Evolutionary conservation across 441 rosid species (phyloP), one percentile per base, ranked within the genome.

Genomic region (Arabidopsis hybrid): DNA sequence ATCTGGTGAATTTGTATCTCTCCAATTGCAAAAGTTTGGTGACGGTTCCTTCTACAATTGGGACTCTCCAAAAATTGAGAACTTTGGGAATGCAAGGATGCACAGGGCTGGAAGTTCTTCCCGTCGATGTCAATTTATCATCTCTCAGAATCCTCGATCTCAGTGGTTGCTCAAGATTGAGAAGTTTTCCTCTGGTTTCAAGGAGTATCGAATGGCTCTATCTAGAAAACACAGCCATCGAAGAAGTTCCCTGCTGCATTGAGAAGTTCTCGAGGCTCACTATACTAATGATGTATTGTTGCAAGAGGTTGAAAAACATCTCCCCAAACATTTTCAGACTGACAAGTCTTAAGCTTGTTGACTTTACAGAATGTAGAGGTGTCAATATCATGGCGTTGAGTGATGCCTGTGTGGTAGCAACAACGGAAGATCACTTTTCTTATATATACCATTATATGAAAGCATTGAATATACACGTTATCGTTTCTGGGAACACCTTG

Each of bases 101-200:
- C 52, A 57, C 43, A 16, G 0, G 43, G 2, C 60, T 73, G 2
- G 52, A 65, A 39, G 26, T 29, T 65, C 77, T 73, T 65, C 72
- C 78, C 12, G 13, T 2, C 0, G 8, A 66, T 4, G 38, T 73
- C 17, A 49, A 73, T 35, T 50, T 74, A 47, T 6, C 8, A 66
- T 66, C 61, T 49, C 67, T 74, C 1, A 1, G 0, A 7, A 7
- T 0, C 17, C 3, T 58, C 29, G 0, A 38, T 66, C 66, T 74
- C 26, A 49, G 6, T 26, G 60, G 72, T 4, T 74, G 78, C 46
- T 14, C 21, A 9, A 11, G 21, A 35, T 39, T 74, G 55, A 57
- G 16, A 39, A 58, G 10, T 13, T 66, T 74, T 39, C 78, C 72
- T 47, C 60, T 17, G 53, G 29, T 74, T 38, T 74, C 72, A 8